phyloP scores from a whole-genome alignment of 805 yeast species.

The Grigorovia jiainica region DNA sequence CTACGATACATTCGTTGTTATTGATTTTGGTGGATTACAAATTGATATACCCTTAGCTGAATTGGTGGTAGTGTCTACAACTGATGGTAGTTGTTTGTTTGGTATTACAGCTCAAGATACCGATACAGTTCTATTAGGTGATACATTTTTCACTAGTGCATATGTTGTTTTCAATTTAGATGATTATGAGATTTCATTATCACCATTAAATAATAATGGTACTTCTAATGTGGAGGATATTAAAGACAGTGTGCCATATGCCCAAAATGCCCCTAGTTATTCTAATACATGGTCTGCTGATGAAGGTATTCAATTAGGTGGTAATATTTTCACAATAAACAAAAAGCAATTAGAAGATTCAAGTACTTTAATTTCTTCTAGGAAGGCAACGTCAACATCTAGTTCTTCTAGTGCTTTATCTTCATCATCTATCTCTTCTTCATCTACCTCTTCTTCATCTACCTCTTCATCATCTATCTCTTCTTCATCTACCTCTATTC shows the following conservation, averaged over 20 bases:
- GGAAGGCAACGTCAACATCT: too few species aligned
- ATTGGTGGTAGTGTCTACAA: slow-evolving; percentile 22
- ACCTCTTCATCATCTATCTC: too few species aligned
- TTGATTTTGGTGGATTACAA: slow-evolving; percentile 49
- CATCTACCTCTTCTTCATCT: too few species aligned
- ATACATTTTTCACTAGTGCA: slow-evolving; percentile 46
- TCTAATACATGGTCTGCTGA: slow-evolving; percentile 35
- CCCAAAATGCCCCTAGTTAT: slow-evolving; percentile 39
- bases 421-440: too few species aligned
- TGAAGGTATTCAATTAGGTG: slow-evolving; percentile 19
- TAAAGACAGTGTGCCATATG: slow-evolving; percentile 35
- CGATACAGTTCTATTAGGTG: slow-evolving; percentile 39
- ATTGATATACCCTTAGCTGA: slow-evolving; percentile 41
- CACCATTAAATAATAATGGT: slow-evolving; percentile 31
- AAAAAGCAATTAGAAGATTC: not conserved
- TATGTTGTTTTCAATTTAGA: slow-evolving; percentile 60
- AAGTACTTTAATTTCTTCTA: not conserved
- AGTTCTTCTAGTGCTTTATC: not conserved
- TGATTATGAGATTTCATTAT: slow-evolving; percentile 46
- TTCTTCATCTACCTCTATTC: not conserved
- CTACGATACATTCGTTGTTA: slow-evolving; percentile 30
- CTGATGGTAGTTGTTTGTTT: slow-evolving; percentile 32
- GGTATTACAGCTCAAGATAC: slow-evolving; percentile 29
- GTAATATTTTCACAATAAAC: slow-evolving; percentile 20
- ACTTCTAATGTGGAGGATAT: slow-evolving; percentile 18